phyloP scores from a whole-genome alignment of 2,329 filamentous ascomycete genomes.

The Penicillium sp. region DNA sequence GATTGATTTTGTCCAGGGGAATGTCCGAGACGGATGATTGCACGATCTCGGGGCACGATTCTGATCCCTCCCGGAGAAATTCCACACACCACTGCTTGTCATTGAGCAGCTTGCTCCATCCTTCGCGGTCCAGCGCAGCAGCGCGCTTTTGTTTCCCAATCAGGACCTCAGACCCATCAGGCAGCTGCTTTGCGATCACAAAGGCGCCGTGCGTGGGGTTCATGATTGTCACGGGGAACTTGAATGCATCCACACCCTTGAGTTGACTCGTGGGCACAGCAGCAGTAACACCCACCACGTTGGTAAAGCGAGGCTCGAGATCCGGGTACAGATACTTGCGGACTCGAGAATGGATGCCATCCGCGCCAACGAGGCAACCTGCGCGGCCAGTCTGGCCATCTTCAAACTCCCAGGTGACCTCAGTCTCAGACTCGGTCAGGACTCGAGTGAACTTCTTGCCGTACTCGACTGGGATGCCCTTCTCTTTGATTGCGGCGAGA shows the following conservation, averaged over 20 bases:
- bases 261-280: constrained; percentile 44
- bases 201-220: constrained; percentile 49
- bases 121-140: constrained; percentile 41
- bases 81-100: constrained; percentile 45
- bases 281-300: constrained; percentile 47
- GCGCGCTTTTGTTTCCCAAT: constrained; percentile 50
- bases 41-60: constrained; percentile 41
- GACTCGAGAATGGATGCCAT: constrained; percentile 62
- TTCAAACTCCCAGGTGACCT: constrained; percentile 51
- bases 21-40: constrained; percentile 40
- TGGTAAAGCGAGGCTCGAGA: constrained; percentile 53
- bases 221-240: constrained; percentile 49
- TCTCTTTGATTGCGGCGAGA: constrained; percentile 37
- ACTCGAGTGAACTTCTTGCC: constrained; percentile 52
- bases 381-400: constrained; percentile 48
- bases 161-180: constrained; percentile 52
- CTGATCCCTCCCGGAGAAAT: constrained; percentile 37
- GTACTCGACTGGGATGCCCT: constrained; percentile 48
- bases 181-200: constrained; percentile 52
- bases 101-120: constrained; percentile 45
- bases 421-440: constrained; percentile 40
- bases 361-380: constrained; percentile 56
- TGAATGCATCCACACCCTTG: constrained; percentile 36
- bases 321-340: constrained; percentile 54
- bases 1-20: constrained; percentile 41